Conservation (phyloP, 2,329 filamentous ascomycete genomes). For the Colletotrichum endophyticum region DNA sequence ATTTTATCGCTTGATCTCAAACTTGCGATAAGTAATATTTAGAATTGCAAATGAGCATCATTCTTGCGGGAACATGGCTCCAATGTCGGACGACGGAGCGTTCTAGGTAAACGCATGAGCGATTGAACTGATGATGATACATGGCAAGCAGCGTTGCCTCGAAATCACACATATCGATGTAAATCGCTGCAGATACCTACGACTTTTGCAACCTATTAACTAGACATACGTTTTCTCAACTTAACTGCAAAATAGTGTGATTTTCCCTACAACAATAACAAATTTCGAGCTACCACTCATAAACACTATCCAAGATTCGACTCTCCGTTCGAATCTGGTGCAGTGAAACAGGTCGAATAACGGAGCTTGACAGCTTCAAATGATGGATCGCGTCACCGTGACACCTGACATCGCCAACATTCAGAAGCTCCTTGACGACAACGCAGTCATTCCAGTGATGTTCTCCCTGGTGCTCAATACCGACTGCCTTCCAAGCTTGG, state of each 20-base stretch:
- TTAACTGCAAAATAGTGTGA: not conserved
- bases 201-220: not conserved
- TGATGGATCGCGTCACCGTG: not conserved
- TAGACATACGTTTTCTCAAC: not conserved
- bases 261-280: accelerated
- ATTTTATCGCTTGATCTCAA: no score
- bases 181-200: not conserved
- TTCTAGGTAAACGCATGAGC: no score
- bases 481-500: not conserved
- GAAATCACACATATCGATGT: no score
- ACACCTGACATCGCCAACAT: not conserved
- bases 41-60: no score
- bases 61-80: no score
- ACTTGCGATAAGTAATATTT: no score
- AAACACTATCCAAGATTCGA: accelerated
- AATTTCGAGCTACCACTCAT: not conserved
- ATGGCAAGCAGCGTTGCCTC: no score
- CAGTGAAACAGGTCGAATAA: not conserved
- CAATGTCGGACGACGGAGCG: no score
- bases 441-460: not conserved
- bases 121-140: no score
- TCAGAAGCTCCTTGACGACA: not conserved
- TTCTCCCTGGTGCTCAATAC: not conserved
- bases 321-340: not conserved
- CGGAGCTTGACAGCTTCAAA: not conserved